A percentile compares a stretch with the other conserved stretches of the same genome.
Evolutionary conservation across 306 rosid species (phyloP).

Genomic region (Dalbergia cochinchinensis): DNA sequence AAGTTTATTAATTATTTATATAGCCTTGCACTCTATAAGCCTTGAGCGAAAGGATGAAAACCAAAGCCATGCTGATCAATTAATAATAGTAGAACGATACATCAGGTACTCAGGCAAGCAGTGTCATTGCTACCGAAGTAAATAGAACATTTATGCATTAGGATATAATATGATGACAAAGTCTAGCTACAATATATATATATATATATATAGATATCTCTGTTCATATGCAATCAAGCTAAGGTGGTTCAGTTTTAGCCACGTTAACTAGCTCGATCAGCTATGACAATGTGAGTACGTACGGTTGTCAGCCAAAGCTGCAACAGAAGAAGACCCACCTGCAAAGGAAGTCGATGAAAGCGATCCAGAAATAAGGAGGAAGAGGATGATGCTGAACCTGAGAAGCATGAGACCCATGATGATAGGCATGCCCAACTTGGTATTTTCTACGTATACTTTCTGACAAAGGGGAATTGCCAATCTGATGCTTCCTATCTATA

Average conservation of each 20-base stretch:
- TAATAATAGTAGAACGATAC: no score
- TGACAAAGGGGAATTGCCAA: constrained; percentile 40
- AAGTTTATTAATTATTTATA: background rate
- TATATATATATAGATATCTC: background rate
- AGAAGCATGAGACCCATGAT: constrained; percentile 38
- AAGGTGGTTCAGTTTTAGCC: background rate
- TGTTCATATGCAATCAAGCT: background rate
- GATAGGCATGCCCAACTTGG: background rate
- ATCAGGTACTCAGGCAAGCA: background rate
- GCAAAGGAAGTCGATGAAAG: constrained; percentile 58
- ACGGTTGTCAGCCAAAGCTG: constrained; percentile 48
- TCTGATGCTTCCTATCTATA: constrained; percentile 2
- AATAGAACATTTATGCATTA: background rate
- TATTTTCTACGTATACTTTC: constrained; percentile 29
- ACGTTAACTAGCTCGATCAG: background rate
- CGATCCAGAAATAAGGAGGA: constrained; percentile 57
- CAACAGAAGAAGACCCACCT: constrained; percentile 48
- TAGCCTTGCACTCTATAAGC: background rate
- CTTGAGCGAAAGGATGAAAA: background rate
- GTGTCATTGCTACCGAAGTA: background rate
- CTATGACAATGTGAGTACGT: constrained; percentile 5
- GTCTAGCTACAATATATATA: background rate
- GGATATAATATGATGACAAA: background rate
- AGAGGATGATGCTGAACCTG: constrained; percentile 46
- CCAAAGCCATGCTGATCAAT: background rate